A percentile compares a stretch with the other conserved stretches of the same genome.
Evolutionary conservation across 164 flowering plant species (phyloP).

Genomic region (Warburgia ugandensis): DNA sequence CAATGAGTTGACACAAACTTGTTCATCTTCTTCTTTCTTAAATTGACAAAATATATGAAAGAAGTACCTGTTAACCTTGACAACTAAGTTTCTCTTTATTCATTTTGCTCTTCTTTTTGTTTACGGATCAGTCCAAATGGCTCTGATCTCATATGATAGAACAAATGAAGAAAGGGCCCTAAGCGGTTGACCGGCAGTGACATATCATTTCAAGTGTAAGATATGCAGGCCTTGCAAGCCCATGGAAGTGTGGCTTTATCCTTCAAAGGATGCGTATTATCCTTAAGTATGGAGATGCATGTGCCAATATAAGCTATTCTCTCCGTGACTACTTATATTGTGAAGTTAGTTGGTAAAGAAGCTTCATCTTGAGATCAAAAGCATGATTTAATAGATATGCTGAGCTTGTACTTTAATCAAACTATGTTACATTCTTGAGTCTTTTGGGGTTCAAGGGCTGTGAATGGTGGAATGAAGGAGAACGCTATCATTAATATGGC

Average conservation of each 20-base stretch:
- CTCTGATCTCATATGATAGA: not conserved
- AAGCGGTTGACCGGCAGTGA: not conserved
- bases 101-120: no score
- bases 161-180: not conserved
- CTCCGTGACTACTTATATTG: not conserved
- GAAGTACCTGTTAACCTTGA: no score
- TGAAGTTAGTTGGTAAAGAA: not conserved
- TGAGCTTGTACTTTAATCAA: not conserved
- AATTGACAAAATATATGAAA: no score
- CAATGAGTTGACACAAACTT: not conserved
- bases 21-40: no score
- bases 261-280: not conserved
- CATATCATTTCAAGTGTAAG: constrained; percentile 1
- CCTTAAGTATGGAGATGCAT: constrained; percentile 1
- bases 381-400: no score
- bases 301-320: constrained; percentile 2
- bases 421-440: not conserved
- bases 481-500: no score
- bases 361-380: not conserved
- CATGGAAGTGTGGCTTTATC: not conserved
- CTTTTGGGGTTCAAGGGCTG: no score
- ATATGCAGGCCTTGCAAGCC: no score
- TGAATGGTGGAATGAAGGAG: no score
- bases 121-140: not conserved
- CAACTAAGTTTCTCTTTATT: no score